Evolutionary conservation across 1,284 basidiomycete species (phyloP), one percentile per base, ranked within the genome.

Genomic region (Waitea zeae): DNA sequence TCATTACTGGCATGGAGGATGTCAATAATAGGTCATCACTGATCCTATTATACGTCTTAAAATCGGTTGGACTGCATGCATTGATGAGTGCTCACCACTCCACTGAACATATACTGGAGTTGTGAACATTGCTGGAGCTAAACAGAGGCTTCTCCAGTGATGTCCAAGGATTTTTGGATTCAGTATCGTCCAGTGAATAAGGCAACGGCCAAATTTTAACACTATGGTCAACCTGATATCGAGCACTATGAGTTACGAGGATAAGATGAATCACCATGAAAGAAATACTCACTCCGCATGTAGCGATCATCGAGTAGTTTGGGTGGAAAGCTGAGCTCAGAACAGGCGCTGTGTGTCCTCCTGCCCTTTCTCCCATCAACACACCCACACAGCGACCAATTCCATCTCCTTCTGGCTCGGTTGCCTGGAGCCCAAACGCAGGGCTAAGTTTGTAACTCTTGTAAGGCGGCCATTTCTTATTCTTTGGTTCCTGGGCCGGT

Each of bases 121-220:
- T n/a, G n/a, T n/a, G n/a, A n/a, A n/a, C n/a, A n/a, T n/a, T n/a
- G n/a, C n/a, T n/a, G n/a, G n/a, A n/a, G n/a, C n/a, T n/a, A n/a
- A n/a, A n/a, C n/a, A n/a, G n/a, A n/a, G n/a, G n/a, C n/a, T n/a
- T n/a, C n/a, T n/a, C n/a, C n/a, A n/a, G n/a, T n/a, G n/a, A n/a
- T n/a, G n/a, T n/a, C n/a, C n/a, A n/a, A n/a, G n/a, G n/a, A n/a
- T n/a, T n/a, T n/a, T n/a, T n/a, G n/a, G n/a, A n/a, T n/a, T n/a
- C n/a, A n/a, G n/a, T n/a, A n/a, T n/a, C n/a, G n/a, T n/a, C n/a
- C n/a, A n/a, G n/a, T n/a, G n/a, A n/a, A n/a, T n/a, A 41, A 39
- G 61, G 50, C 44, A 65, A 41, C 52, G 53, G 54, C 79, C 79
- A 83, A 6, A 83, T 76, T 49, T 81, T 81, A 14, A 80, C 65